A percentile compares a stretch with the other conserved stretches of the same genome.
Evolutionary conservation across 305 asterid species (phyloP).

Genomic region (Solanum aculeatissimum): DNA sequence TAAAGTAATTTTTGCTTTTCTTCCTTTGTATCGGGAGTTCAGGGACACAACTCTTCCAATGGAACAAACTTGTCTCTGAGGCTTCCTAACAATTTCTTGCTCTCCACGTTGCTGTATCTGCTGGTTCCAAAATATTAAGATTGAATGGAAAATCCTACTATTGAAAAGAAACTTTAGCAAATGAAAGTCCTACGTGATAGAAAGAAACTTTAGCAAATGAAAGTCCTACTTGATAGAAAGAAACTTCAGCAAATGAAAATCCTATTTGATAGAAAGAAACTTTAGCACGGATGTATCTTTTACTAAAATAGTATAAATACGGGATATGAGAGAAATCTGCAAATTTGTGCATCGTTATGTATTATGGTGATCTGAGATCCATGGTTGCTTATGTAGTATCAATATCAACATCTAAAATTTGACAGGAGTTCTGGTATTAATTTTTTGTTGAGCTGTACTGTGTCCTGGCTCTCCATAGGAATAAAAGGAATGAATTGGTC

Average conservation of each 20-base stretch:
- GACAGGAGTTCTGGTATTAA: not conserved
- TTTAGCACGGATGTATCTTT: not conserved
- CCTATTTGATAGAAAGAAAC: not conserved
- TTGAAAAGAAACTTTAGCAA: not conserved
- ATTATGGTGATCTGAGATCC: not conserved
- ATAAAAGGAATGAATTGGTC: not conserved
- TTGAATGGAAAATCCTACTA: not conserved
- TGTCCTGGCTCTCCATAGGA: not conserved
- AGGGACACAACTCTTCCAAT: not conserved
- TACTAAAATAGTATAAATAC: not conserved
- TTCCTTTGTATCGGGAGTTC: not conserved
- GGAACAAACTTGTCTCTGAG: not conserved
- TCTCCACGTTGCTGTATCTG: not conserved
- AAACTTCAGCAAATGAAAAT: not conserved
- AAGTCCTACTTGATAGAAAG: not conserved
- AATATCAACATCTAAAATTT: not conserved
- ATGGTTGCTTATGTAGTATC: not conserved
- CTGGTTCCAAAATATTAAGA: not conserved
- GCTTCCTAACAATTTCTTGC: not conserved
- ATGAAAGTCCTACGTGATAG: not conserved
- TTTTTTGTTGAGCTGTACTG: not conserved
- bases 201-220: not conserved
- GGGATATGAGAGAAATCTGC: not conserved
- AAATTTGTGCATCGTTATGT: not conserved
- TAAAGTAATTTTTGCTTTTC: not conserved